Base-by-base conservation (phyloP, 177 flowering plant species). In the Telopea speciosissima region DNA sequence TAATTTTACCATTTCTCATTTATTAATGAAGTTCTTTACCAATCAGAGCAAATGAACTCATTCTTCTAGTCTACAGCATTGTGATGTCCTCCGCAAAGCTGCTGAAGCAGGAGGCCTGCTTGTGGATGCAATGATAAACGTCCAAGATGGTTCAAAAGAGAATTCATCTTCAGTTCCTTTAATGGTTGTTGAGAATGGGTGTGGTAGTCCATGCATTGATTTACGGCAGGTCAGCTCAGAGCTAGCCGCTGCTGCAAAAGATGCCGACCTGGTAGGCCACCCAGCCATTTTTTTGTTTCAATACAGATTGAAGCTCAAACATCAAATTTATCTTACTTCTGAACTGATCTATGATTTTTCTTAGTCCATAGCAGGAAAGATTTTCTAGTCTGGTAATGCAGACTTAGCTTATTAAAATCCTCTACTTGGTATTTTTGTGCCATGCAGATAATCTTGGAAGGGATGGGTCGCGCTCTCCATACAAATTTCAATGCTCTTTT, bases 151-250 rank as follows among this genome's bases (percentile, higher is more conserved):
- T 70, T 74, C 81, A 8, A 85, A 77, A 78, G 88, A 85, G 65
- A 75, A 73, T 61, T 78, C 86, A 7, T 69, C 87, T 70, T 85
- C 85, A 2, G 88, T 85, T 63, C 93, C 97, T 19, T 74, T 94
- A 63, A 94, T 90, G 97, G 99, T 94, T 69, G 92, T 92, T 63
- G 99, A 94, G 78, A 94, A 94, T 79, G 97, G 97, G 12, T 94
- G 97, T 73, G 99, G 99, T 7, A 88, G 99, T 77, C 99, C 99
- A 40, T 94, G 99, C 81, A 86, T 92, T 33, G 99, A 94, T 84
- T 80, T 94, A 63, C 83, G 97, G 77, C 97, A 94, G 83, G 97
- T 94, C 75, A 94, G 96, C 88, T 92, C 99, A 44, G 97, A 94
- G 85, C 82, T 94, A 68, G 99, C 97, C 61, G 97, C 90, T 72